Percentiles rank a stretch among this genome's conserved stretches.
Evolutionary conservation across 768 basidiomycete species (phyloP).

Genomic region (Boletus vermiculosoides): DNA sequence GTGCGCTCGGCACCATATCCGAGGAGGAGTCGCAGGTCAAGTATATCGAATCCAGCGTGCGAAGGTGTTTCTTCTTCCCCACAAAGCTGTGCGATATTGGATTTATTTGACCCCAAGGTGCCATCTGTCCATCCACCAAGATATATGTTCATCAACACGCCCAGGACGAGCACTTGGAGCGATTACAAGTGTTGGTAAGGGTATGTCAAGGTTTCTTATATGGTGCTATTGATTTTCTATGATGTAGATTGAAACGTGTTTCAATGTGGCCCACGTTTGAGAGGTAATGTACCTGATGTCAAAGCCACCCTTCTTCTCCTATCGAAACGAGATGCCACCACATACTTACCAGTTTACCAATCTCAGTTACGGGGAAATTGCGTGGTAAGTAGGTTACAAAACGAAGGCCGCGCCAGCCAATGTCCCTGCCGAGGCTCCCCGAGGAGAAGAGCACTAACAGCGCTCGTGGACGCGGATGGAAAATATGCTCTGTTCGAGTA

Average conservation of each 20-base stretch:
- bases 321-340: background rate
- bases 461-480: background rate
- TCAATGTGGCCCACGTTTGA: background rate
- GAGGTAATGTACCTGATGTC: background rate
- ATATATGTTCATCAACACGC: background rate
- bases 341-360: background rate
- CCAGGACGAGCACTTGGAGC: background rate
- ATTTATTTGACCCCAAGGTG: background rate
- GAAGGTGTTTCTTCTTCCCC: background rate
- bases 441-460: background rate
- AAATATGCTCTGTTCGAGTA: background rate
- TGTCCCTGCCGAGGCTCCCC: background rate
- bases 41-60: background rate
- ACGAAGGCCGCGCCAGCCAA: constrained; percentile 20
- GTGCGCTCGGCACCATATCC: background rate
- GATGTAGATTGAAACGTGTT: constrained; percentile 4
- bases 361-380: background rate
- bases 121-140: background rate
- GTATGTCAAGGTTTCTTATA: background rate
- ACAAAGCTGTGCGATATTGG: constrained; percentile 2
- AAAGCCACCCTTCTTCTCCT: background rate
- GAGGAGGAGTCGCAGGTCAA: background rate
- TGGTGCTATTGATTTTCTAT: background rate
- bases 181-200: background rate
- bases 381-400: constrained; percentile 12